Evolutionary conservation across 768 basidiomycete species (phyloP).

Genomic region (Hemileccinum impolitum): DNA sequence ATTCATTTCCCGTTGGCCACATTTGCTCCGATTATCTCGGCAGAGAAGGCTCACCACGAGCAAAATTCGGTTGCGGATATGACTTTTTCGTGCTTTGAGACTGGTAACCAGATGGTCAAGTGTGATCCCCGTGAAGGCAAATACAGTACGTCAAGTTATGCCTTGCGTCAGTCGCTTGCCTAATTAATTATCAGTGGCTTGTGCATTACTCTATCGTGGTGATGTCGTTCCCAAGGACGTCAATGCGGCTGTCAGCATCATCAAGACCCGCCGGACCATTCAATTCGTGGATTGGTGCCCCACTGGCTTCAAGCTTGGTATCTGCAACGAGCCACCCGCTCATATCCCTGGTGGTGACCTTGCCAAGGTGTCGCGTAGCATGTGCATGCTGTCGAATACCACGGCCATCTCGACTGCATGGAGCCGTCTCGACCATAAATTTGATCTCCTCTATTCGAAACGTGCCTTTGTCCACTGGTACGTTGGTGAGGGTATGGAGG

Average conservation of each 20-base stretch:
- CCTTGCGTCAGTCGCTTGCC: not conserved
- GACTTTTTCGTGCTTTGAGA: conserved; percentile 89
- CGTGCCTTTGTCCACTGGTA: conserved; percentile 59
- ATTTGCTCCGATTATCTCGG: conserved; percentile 91
- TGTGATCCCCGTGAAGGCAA: conserved; percentile 79
- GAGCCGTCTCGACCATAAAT: conserved; percentile 75
- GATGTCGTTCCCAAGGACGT: conserved; percentile 79
- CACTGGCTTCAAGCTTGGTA: conserved; percentile 76
- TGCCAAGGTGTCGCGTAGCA: conserved; percentile 69
- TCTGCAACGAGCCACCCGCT: conserved; percentile 77
- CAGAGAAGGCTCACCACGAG: conserved; percentile 93
- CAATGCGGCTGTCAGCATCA: conserved; percentile 67
- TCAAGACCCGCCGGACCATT: conserved; percentile 78
- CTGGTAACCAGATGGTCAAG: conserved; percentile 77
- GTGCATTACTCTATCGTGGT: conserved; percentile 69
- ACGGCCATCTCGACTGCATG: conserved; percentile 71
- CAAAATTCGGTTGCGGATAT: conserved; percentile 98
- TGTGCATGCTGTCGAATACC: conserved; percentile 80
- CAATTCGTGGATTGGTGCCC: conserved; percentile 80
- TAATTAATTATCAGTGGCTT: conserved; percentile 46
- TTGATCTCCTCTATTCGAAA: conserved; percentile 74
- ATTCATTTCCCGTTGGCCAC: conserved; percentile 99
- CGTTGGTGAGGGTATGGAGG: conserved; percentile 78
- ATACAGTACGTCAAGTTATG: conserved; percentile 47
- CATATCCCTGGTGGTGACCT: conserved; percentile 74